Evolutionary conservation across 768 basidiomycete genomes (phyloP), one percentile per base, ranked within the genome.

Genomic region (Mycena pura): DNA sequence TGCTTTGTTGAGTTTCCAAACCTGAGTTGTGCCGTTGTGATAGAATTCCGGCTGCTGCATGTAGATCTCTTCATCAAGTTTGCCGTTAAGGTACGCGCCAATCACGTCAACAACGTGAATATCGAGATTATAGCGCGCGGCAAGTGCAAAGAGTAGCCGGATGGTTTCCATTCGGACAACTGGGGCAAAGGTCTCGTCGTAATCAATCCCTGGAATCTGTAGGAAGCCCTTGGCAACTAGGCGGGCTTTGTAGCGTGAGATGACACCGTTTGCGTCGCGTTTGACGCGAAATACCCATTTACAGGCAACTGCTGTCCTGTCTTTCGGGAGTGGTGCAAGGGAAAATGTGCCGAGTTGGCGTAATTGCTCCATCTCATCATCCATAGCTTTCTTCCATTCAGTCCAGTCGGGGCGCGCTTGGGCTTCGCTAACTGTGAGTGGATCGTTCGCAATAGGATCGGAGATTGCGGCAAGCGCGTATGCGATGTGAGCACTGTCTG

Each of bases 171-270:
- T 11, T 13, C 62, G 46, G 28, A 62, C 66, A 50, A 67, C 66
- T 2, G 63, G 58, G 0, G 66, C 52, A 29, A 49, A 67, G 6
- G 43, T 59, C n/a, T 67, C 60, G 43, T 49, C 49, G 43, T 63
- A 77, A 51, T 76, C 76, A 19, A 75, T 36, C 14, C 77, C 76
- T 7, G 68, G 69, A 13, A 69, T 63, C 52, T 79, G 77, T 0
- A 69, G 62, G 63, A 70, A 78, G 9, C 67, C 67, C 46, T 60
- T 60, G 22, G 56, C 66, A 25, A 68, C 63, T 28, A 68, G 63
- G 0, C 63, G 25, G 11, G 64, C 67, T 59, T 80, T 78, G 68
- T 73, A 71, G 22, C 53, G 15, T 57, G 46, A 45, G 43, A 75
- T 60, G 1, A 50, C 57, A 19, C 77, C 77, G 10, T 64, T 21